Evolutionary conservation across 148 eudicot genomes (phyloP), one percentile per base, ranked within the genome.

Genomic region (Linanthus parryae): DNA sequence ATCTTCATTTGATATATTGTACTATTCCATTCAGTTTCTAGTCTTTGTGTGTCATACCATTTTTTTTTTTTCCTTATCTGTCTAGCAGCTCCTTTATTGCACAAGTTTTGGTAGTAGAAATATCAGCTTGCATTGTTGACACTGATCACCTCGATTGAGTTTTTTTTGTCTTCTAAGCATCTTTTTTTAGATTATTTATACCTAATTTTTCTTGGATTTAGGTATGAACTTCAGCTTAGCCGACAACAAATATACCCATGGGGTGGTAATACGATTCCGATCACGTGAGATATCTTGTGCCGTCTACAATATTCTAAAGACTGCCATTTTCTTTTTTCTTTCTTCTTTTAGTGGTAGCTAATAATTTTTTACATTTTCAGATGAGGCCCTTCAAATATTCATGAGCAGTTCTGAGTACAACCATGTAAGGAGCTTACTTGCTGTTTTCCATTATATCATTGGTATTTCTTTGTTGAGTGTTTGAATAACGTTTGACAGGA

Each of bases 311-410:
- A 35, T 50, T 25, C 63, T 1, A 44, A 22, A 45, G 16, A 28
- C 21, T 4, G 15, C 17, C 14, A 20, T 20, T 29, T 33, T 17
- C 15, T 7, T 8, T 29, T 33, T 59, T 29, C 11, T 2, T 19
- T 19, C 18, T 38, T 12, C 15, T 25, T 1, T 38, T 54, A 17
- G 26, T 23, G 40, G 36, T 21, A 35, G 49, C 51, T 77, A 60
- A 72, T 10, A 35, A 44, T 38, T 62, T 41, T 45, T 41, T 14
- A 31, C 29, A 38, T 44, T 39, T 68, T 57, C 81, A 88, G 97
- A 72, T 51, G 90, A 88, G 61, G 97, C 94, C 28, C 71, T 76
- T 22, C 65, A 79, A 66, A 77, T 88, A 14, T 88, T 88, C 76
- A 61, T 69, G 53, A 68, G 42, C 58, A 79, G 90, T 63, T 66